A percentile compares a stretch with the other conserved stretches of the same genome.
These are phyloP conservation scores for Scutellaria barbata DNA, from an alignment of 257 asterid genomes.

Conservation along the genomic window DNA sequence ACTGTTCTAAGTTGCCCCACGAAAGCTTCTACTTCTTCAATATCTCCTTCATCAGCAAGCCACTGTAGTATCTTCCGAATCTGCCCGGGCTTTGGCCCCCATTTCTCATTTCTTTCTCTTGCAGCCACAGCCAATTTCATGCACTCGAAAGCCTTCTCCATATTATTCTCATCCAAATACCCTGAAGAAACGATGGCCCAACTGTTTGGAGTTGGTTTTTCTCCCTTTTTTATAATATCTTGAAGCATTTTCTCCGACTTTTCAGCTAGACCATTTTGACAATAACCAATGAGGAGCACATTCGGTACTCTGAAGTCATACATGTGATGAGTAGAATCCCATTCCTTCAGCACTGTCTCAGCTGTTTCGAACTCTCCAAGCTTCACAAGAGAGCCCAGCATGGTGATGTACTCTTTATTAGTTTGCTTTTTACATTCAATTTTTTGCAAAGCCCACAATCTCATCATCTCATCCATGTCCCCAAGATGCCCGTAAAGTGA, in stretches of 20 bases:
- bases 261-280: conserved; percentile 53
- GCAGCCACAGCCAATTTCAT: conserved; percentile 60
- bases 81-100: conserved; percentile 57
- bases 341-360: conserved; percentile 50
- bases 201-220: conserved; percentile 56
- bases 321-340: conserved; percentile 53
- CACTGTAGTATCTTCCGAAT: conserved; percentile 45
- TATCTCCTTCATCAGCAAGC: conserved; percentile 51
- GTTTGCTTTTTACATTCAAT: conserved; percentile 57
- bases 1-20: conserved; percentile 45
- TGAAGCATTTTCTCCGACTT: conserved; percentile 55
- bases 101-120: conserved; percentile 42
- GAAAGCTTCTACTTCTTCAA: conserved; percentile 53
- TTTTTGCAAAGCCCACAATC: conserved; percentile 65
- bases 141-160: conserved; percentile 60
- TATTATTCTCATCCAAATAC: conserved; percentile 40
- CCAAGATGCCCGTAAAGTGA: conserved; percentile 59
- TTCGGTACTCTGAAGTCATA: conserved; percentile 64
- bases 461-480: conserved; percentile 51
- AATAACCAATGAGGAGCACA: conserved; percentile 59
- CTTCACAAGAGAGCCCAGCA: conserved; percentile 61
- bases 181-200: conserved; percentile 63
- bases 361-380: conserved; percentile 59
- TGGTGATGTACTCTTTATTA: conserved; percentile 60
- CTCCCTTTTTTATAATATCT: conserved; percentile 44